These are phyloP conservation scores for Talaromyces funiculosus DNA, from an alignment of 2,329 filamentous ascomycete species.

Conservation along the genomic window DNA sequence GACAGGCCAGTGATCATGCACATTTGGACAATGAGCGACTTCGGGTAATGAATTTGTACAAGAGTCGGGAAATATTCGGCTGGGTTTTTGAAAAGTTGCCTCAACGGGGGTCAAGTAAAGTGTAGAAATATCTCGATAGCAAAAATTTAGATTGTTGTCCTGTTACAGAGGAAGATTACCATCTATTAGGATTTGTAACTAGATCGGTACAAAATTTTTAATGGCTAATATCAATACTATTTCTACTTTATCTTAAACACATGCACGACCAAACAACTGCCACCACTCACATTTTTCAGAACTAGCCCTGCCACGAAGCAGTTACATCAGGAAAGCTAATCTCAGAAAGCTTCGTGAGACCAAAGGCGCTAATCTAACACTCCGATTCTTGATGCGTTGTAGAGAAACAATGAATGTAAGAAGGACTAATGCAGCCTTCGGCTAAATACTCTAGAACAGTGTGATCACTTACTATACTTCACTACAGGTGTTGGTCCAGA, in stretches of 20 bases:
- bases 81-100: constrained; percentile 70
- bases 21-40: constrained; percentile 96
- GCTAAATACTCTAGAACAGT: no score
- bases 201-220: not conserved
- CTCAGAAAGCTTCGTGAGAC: no score
- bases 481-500: no score
- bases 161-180: not conserved
- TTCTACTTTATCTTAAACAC: not conserved
- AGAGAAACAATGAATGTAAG: no score
- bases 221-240: not conserved
- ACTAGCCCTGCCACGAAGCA: not conserved
- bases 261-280: not conserved
- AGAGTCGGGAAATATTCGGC: constrained; percentile 86
- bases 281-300: not conserved
- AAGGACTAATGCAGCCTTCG: no score
- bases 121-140: not conserved
- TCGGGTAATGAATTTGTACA: constrained; percentile 77
- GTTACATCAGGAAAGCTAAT: not conserved
- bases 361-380: no score
- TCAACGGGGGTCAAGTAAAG: constrained; percentile 17
- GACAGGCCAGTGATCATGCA: constrained; percentile 87
- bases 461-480: no score
- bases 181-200: not conserved
- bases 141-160: not conserved
- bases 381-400: no score